Evolutionary conservation across 208 protist species (phyloP), one percentile per base, ranked within the genome.

Genomic region (Acanthamoeba healyi): DNA sequence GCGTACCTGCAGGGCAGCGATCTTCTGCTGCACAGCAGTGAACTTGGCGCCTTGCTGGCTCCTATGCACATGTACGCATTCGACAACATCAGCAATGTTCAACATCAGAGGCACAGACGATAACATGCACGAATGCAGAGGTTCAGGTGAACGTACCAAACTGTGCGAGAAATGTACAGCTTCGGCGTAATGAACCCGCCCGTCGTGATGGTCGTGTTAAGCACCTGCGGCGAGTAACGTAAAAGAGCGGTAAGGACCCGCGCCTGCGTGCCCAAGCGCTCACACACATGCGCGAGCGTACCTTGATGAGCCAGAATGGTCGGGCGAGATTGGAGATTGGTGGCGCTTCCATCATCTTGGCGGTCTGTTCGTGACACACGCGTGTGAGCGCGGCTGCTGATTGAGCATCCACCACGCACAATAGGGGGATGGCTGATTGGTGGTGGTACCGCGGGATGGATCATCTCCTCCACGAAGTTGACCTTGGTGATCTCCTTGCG

Each of bases 221-320:
- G 70, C 70, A 79, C 70, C 70, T 79, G 70, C 34, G 26, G 15
- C 58, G 15, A 34, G 26, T n/a, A 67, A 34, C 58, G n/a, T n/a
- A 67, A 19, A 12, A 0, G 12, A 58, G 51, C 19, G 7, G 12
- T 58, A 17, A 58, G n/a, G 51, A 9, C 44, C 44, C 44, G 44
- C 44, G 44, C 44, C 44, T 49, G n/a, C n/a, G n/a, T n/a, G n/a
- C 44, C 44, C 12, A 67, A 22, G 5, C 29, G 61, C 22, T 26
- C 19, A 22, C 29, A 4, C 6, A 12, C 63, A 40, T 15, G 34
- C 19, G 63, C n/a, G 4, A 14, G 34, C 26, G 0, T 19, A 79
- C 70, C 70, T 79, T 79, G 38, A 79, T 79, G 36, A 79, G 70
- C 70, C 70, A 79, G 38, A 79, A 79, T 29, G 70, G 70, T 44